Base-by-base conservation (phyloP, 2,329 filamentous ascomycete genomes). In the Colletotrichum destructivum region DNA sequence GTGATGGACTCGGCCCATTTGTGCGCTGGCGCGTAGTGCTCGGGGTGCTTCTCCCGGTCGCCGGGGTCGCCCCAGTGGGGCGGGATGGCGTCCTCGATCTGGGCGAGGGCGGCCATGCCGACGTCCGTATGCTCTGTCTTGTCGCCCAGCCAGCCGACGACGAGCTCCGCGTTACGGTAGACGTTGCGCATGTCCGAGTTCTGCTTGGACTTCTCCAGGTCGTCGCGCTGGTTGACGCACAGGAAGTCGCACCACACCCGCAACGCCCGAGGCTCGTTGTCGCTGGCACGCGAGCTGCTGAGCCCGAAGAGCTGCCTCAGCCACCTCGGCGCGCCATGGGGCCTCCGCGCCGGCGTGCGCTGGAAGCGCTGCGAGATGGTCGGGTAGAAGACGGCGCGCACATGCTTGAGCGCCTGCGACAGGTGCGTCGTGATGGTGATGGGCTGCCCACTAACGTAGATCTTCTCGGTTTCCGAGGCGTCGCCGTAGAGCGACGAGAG, bases 1-100 rank as follows among this genome's bases (percentile, higher is more conserved):
- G 74, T 70, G 7, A 81, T 75, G 5, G 75, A 62, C 26, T 62
- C 71, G 9, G 79, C 75, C 81, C 81, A 82, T 44, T 73, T 61
- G 74, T 81, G 75, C 6, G 69, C 64, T 12, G 80, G 80, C 21
- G 78, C 73, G 68, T 82, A 82, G 74, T 82, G 71, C 60, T 82
- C 76, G 0, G 81, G 81, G 56, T 81, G 76, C 60, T 73, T 71
- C 56, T 78, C 76, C 31, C 68, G 75, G 66, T 82, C 81, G 7
- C 78, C 80, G 1, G 81, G 78, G 62, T 81, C 79, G 38, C 80
- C 79, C 75, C 78, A 82, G 63, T 74, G 65, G 12, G 69, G 55
- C 4, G 81, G 81, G 73, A 82, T 80, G 23, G 75, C 76, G 1
- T 74, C 75, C 51, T 82, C 80, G 65, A 77, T 78, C 35, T 75